Base-by-base conservation (phyloP, 371 early-diverging fungal species). In the Funneliformis caledonium region DNA sequence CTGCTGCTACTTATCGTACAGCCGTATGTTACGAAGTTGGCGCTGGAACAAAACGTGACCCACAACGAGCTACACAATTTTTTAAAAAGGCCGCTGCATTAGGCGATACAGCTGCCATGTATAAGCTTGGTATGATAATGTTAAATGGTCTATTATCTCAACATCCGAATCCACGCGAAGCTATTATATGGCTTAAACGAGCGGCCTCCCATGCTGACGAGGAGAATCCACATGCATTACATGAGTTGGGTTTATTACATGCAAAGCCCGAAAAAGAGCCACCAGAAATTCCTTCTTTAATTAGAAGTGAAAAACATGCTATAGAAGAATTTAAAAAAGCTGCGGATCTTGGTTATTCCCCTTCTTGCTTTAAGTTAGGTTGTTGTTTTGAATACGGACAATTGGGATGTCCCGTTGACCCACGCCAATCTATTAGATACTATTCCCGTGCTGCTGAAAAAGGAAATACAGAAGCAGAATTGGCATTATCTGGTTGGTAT, bases 11-110 rank as follows among this genome's bases (percentile, higher is more conserved):
- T 19, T 99, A 97, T 85, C 92, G 98, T 76, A 93, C 95, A 0
- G 99, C 95, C 4, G 98, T 97, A 10, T 98, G 97, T 86, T 96
- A 97, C 84, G 99, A 99, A 82, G 87, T 94, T 16, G 98, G 98
- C 12, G 96, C 95, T 11, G 99, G 99, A 48, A 95, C 96, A 6
- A 95, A 95, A 78, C 87, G 93, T 5, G 98, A 99, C 83, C 88
- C 91, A 31, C 86, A 86, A 11, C 93, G 96, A 42, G 94, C 98
- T 0, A 89, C 97, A 26, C 95, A 96, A 81, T 97, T 94, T 83
- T 99, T 95, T 85, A 92, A 96, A 83, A 97, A 97, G 85, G 95
- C 97, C 0, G 98, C 99, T 10, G 92, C 94, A 52, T 85, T 96
- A 76, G 96, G 97, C n/a, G 97, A 98, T 81, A 92, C 94, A 19